phyloP scores from a whole-genome alignment of 2,329 filamentous ascomycete species.

The Lasiodiplodia sp. region DNA sequence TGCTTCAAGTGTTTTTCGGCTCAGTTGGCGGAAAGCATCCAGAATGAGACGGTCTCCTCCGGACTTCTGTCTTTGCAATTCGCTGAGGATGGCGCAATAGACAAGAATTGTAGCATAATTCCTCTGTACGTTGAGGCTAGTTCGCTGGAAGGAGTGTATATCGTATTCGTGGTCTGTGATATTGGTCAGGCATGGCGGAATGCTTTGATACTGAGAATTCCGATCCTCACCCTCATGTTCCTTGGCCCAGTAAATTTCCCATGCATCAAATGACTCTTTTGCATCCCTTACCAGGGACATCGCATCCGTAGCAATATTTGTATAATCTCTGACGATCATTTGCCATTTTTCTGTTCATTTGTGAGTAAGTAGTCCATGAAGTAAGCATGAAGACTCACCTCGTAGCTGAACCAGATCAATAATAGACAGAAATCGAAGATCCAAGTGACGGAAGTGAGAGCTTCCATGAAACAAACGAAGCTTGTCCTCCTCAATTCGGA shows the following conservation, averaged over 20 bases:
- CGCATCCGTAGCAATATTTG: background rate
- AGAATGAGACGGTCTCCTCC: too few species aligned
- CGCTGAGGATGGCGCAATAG: background rate
- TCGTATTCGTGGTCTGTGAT: background rate
- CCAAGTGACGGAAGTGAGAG: background rate
- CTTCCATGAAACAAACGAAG: background rate
- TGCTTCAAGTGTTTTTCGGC: background rate
- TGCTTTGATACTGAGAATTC: too few species aligned
- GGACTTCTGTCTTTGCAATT: background rate
- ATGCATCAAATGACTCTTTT: background rate
- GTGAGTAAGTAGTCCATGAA: background rate
- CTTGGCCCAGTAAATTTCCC: background rate
- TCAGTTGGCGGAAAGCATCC: background rate
- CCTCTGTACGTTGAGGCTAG: background rate
- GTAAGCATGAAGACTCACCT: background rate
- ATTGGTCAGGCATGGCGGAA: background rate
- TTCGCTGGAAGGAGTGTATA: background rate
- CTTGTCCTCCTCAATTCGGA: background rate
- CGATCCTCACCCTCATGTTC: slow-evolving; percentile 1
- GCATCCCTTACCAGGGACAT: background rate
- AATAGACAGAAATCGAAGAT: slow-evolving; percentile 10
- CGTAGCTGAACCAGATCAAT: slow-evolving; percentile 4
- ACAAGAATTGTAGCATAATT: slow-evolving; percentile 1
- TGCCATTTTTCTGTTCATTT: slow-evolving; percentile 1
- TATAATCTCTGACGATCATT: background rate